Evolutionary conservation across 352 stramenopile genomes (phyloP).

Genomic region (Globisporangium spiculum): DNA sequence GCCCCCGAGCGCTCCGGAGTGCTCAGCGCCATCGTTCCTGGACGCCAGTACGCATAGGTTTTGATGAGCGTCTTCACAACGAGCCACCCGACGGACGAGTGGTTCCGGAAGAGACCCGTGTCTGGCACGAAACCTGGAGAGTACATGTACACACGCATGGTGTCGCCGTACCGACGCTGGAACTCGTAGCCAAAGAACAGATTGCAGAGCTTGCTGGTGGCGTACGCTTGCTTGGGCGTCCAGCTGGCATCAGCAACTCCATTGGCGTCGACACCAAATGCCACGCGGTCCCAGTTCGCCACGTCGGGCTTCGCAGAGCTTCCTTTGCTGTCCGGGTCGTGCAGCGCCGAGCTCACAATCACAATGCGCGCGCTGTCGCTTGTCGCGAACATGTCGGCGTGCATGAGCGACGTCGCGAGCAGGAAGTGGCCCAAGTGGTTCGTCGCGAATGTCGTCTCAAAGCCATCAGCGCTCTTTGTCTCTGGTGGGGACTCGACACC

Average conservation of each 20-base stretch:
- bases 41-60: constrained; percentile 19
- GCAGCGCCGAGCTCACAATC: constrained; percentile 32
- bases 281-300: constrained; percentile 30
- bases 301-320: constrained; percentile 22
- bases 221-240: constrained; percentile 24
- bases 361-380: constrained; percentile 25
- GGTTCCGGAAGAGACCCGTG: constrained; percentile 38
- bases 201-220: constrained; percentile 44
- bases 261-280: constrained; percentile 17
- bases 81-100: constrained; percentile 24
- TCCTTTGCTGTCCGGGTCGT: constrained; percentile 18
- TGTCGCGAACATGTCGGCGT: constrained; percentile 22
- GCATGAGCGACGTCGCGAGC: constrained; percentile 26
- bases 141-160: constrained; percentile 35
- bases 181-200: constrained; percentile 44
- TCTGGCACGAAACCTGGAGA: constrained; percentile 33
- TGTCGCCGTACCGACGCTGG: constrained; percentile 21
- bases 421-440: constrained; percentile 46
- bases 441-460: constrained; percentile 40
- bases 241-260: constrained; percentile 3
- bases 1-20: constrained; percentile 29
- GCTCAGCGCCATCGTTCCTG: constrained; percentile 21
- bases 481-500: constrained; percentile 28
- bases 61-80: constrained; percentile 33
- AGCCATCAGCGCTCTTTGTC: constrained; percentile 23